Conservation (phyloP, 768 basidiomycete genomes). For the Holtermannia corniformis region DNA sequence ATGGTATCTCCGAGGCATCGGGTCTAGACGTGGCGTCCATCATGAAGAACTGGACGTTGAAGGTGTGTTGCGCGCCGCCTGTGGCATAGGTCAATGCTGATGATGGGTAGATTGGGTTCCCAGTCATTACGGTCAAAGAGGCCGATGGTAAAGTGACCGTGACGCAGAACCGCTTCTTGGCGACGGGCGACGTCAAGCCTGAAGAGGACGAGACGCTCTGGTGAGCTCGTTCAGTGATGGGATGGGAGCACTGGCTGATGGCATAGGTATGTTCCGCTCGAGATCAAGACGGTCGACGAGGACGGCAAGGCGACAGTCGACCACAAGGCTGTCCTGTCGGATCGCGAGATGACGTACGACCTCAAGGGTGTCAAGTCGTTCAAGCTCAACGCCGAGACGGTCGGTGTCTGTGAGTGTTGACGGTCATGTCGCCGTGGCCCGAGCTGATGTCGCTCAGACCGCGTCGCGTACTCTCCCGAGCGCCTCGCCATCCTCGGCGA, state of each 20-base stretch:
- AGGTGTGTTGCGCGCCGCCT: too few relatives aligned
- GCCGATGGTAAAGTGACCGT: constrained; percentile 58
- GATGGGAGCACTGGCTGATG: constrained; percentile 51
- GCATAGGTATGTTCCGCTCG: constrained; percentile 66
- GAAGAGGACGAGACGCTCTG: constrained; percentile 84
- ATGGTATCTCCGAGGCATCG: constrained; percentile 67
- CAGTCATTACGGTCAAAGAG: constrained; percentile 79
- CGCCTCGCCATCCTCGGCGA: constrained; percentile 65
- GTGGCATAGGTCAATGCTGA: constrained; percentile 35
- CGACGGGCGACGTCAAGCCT: constrained; percentile 65
- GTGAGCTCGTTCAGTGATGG: constrained; percentile 42
- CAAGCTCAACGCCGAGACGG: constrained; percentile 84
- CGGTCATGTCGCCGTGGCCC: constrained; percentile 5
- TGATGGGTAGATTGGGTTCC: constrained; percentile 81
- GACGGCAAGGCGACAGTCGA: constrained; percentile 55
- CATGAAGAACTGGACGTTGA: constrained; percentile 87
- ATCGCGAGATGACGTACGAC: constrained; percentile 58
- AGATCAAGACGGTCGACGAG: constrained; percentile 55
- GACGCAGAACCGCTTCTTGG: constrained; percentile 84
- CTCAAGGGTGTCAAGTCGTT: constrained; percentile 60
- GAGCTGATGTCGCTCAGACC: too few relatives aligned
- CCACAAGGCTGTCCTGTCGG: constrained; percentile 55
- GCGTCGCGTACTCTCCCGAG: constrained; percentile 75
- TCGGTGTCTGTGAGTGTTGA: constrained; percentile 61
- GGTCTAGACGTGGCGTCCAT: constrained; percentile 62